phyloP scores from a whole-genome alignment of 129 eudicot genomes.

The carrot (Daucus carota) region DNA sequence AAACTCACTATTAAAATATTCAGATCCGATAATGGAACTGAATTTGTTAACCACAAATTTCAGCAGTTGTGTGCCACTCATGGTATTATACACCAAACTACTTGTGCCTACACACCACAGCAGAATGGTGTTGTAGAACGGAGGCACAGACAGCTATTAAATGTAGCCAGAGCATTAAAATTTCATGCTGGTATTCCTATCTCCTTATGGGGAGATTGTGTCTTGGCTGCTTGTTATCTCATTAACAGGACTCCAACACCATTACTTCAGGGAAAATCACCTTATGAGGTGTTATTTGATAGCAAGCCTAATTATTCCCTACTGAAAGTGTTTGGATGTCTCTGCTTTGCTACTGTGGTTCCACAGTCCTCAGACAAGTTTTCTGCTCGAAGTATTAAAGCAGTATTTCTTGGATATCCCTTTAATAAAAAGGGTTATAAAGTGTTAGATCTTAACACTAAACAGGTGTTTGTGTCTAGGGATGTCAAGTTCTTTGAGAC shows the following conservation, averaged over 20 bases:
- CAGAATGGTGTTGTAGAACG: not conserved
- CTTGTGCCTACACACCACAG: not conserved
- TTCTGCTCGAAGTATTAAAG: not conserved
- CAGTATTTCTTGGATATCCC: not conserved
- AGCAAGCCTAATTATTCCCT: not conserved
- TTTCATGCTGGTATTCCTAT: not conserved
- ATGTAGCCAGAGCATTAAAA: not conserved
- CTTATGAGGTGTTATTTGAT: not conserved
- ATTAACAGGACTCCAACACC: not conserved
- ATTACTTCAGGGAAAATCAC: not conserved
- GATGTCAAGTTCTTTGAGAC: not conserved
- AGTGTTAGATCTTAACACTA: not conserved
- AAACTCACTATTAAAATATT: not conserved
- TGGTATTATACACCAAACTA: not conserved
- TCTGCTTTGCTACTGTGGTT: not conserved
- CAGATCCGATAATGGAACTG: not conserved
- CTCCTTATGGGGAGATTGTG: not conserved
- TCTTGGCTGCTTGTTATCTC: not conserved
- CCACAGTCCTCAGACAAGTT: not conserved
- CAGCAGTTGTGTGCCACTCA: too few relatives aligned
- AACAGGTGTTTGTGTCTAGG: not conserved
- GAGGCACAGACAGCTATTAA: not conserved
- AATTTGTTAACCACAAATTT: not conserved
- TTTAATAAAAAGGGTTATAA: not conserved
- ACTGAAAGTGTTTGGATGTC: not conserved